A percentile compares a stretch with the other conserved stretches of the same genome.
Evolutionary conservation across 805 yeast species (phyloP).

Genomic region (Candida orba): DNA sequence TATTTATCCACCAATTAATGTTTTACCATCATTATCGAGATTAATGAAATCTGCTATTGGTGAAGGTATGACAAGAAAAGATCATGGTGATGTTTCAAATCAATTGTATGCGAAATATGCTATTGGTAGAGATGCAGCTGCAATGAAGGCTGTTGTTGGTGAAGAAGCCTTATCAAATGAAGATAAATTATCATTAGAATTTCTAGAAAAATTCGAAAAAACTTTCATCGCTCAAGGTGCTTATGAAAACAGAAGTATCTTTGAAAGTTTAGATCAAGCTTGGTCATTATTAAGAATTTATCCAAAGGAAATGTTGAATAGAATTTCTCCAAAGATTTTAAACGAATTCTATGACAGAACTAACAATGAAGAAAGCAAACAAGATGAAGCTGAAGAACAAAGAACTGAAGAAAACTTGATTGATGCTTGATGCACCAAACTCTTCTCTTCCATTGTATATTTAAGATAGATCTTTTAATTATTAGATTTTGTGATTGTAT

Average conservation of each 20-base stretch:
- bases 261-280: conserved; percentile 95
- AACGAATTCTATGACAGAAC: conserved; percentile 93
- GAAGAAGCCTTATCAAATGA: conserved; percentile 98
- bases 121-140: conserved; percentile 99
- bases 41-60: conserved; percentile 99
- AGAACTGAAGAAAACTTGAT: conserved; percentile 29
- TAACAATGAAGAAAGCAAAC: conserved; percentile 54
- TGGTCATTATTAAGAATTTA: conserved; percentile 97
- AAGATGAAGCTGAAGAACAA: conserved; percentile 31
- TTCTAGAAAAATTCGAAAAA: conserved; percentile 95
- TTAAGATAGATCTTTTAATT: neutral
- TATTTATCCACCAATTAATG: conserved; percentile 98
- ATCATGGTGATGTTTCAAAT: conserved; percentile 98
- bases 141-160: conserved; percentile 99
- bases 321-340: conserved; percentile 96
- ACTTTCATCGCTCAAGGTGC: conserved; percentile 95
- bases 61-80: conserved; percentile 99
- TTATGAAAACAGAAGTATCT: conserved; percentile 89
- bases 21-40: conserved; percentile 93
- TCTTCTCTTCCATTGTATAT: neutral
- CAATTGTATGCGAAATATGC: conserved; percentile 99
- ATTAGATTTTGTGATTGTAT: too few species aligned
- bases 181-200: conserved; percentile 95
- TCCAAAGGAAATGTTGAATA: conserved; percentile 97
- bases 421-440: conserved; percentile 22